phyloP scores from a whole-genome alignment of 192 early-diverging fungal species.

The Podila clonocystis region DNA sequence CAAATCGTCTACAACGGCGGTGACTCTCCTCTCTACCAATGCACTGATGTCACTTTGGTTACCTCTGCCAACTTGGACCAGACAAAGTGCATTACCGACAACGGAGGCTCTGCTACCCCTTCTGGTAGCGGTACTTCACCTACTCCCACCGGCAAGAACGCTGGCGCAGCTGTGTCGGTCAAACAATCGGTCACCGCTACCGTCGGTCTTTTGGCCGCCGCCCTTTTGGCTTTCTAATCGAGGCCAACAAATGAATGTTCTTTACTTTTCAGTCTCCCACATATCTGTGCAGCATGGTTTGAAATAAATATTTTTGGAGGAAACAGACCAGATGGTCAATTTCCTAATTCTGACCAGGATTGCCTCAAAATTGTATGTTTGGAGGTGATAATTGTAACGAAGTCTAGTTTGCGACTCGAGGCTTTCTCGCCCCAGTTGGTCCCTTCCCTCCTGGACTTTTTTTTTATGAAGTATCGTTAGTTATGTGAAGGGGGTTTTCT shows the following conservation, averaged over 20 bases:
- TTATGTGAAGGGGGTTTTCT: too few species aligned
- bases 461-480: too few species aligned
- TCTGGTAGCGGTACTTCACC: neutral
- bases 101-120: slow-evolving; percentile 1
- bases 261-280: neutral
- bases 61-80: slow-evolving; percentile 21
- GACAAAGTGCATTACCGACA: slow-evolving; percentile 22
- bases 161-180: neutral
- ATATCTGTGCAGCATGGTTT: neutral
- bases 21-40: slow-evolving; percentile 61
- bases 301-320: too few species aligned
- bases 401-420: too few species aligned
- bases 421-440: too few species aligned
- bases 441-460: too few species aligned
- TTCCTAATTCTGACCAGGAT: too few species aligned
- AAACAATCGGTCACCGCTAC: neutral
- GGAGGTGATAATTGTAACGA: too few species aligned
- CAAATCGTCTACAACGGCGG: slow-evolving; percentile 63
- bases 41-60: slow-evolving; percentile 24
- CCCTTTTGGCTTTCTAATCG: neutral
- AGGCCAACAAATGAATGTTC: neutral
- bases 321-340: too few species aligned
- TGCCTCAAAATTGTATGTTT: too few species aligned
- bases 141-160: neutral
- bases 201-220: neutral